Conservation (phyloP, 1,284 basidiomycete genomes). For the Omphalotus olearius region DNA sequence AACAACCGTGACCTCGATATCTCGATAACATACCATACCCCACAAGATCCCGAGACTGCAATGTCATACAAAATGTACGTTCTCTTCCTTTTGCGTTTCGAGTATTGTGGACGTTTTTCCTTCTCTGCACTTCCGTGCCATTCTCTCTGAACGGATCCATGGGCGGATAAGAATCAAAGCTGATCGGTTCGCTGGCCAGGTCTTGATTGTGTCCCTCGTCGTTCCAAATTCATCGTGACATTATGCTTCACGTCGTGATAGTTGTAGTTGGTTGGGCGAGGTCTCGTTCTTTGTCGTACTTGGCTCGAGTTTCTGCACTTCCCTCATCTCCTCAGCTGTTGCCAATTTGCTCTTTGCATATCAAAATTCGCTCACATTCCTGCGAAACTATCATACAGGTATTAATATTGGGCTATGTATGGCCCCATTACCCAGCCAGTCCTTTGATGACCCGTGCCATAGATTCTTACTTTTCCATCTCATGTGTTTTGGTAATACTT, state of each 20-base stretch:
- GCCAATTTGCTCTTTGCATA: background rate
- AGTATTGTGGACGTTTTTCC: background rate
- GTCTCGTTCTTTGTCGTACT: too few species aligned
- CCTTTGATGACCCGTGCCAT: too few species aligned
- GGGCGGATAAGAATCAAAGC: constrained; percentile 35
- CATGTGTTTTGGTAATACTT: too few species aligned
- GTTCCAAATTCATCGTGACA: background rate
- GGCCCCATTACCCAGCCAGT: too few species aligned
- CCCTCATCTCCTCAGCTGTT: background rate
- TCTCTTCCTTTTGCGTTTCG: constrained; percentile 14
- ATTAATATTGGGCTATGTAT: too few species aligned
- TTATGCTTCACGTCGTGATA: background rate
- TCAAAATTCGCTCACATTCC: too few species aligned
- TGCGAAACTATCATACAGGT: too few species aligned
- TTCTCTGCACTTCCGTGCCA: constrained; percentile 21
- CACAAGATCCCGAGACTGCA: constrained; percentile 29
- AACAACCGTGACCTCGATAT: constrained; percentile 96
- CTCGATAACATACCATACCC: constrained; percentile 63
- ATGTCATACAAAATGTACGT: constrained; percentile 82
- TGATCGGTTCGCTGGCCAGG: constrained; percentile 63
- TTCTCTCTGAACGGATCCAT: constrained; percentile 11
- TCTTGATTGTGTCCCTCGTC: constrained; percentile 37
- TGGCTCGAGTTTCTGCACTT: background rate
- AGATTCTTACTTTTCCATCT: too few species aligned
- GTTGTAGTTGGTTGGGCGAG: too few species aligned